Evolutionary conservation across 2,329 filamentous ascomycete species (phyloP), one percentile per base, ranked within the genome.

Genomic region (Alternaria metachromatica): DNA sequence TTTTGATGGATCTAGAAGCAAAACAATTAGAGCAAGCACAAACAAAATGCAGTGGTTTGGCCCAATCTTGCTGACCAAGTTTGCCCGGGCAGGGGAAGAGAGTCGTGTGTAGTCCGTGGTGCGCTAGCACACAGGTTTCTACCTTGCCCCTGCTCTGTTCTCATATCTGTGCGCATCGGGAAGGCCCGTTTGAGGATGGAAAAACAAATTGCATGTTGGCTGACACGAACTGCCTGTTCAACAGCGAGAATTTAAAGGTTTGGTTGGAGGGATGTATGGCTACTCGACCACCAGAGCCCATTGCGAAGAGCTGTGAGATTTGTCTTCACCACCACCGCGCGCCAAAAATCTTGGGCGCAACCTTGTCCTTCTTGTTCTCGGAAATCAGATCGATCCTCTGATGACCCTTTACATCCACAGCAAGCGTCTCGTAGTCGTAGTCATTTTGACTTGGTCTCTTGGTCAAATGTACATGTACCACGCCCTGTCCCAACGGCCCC

Each of bases 361-460:
- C 66, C 53, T 69, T 76, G 12, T 65, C 67, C 62, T 66, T 68
- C 66, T 72, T 73, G 51, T 77, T 67, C 21, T 68, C 72, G 20
- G 70, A 70, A 50, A 78, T 68, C 30, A 79, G 46, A 55, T 74
- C 84, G 43, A 87, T 80, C 68, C 83, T 86, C 70, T 85, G 78
- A 65, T 80, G 74, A 67, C 92, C 93, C 71, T 87, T 90, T 25
- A 97, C 87, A 78, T 97, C 94, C 50, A 98, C 78, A 56, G 89
- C 92, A 45, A 98, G 84, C 76, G 93, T 89, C 76, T 90, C 88
- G 81, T 97, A 97, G 72, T 92, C 87, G 76, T 89, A 94, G 44
- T 93, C 89, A 55, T 84, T 81, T 41, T 89, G 85, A 30, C 88
- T 88, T 2, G 87, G 84, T 37, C 84, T 84, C 79, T 89, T 93